phyloP scores from a whole-genome alignment of 345 rosid species.

The Salix brachista region DNA sequence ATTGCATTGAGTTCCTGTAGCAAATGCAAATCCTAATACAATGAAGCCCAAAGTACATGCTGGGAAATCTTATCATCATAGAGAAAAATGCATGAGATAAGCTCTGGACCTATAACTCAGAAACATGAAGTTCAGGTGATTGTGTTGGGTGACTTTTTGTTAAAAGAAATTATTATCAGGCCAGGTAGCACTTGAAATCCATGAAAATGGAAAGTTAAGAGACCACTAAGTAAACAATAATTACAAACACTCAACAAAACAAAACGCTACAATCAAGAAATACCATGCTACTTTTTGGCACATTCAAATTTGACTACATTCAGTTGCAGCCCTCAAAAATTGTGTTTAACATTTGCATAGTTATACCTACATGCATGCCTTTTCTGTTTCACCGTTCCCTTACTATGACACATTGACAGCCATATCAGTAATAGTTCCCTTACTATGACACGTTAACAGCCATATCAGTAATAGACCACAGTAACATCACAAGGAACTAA shows the following conservation, averaged over 20 bases:
- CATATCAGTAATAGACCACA: background rate
- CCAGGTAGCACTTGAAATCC: background rate
- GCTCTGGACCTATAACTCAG: background rate
- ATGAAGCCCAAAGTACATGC: background rate
- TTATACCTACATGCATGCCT: background rate
- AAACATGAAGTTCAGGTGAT: background rate
- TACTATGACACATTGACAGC: background rate
- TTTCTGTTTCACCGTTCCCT: background rate
- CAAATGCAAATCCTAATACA: background rate
- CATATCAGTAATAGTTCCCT: background rate
- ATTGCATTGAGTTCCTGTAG: slow-evolving; percentile 75
- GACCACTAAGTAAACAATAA: background rate
- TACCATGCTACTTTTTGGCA: background rate
- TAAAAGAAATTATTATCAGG: background rate
- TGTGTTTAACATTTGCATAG: background rate
- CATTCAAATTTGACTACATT: background rate
- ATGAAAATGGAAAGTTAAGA: background rate
- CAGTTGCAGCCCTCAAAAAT: background rate
- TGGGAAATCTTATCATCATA: background rate
- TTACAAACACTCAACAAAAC: background rate
- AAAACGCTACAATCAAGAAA: background rate
- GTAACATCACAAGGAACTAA: background rate
- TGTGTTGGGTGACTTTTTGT: background rate
- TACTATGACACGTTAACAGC: background rate
- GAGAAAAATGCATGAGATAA: background rate